phyloP scores from a whole-genome alignment of 345 rosid genomes.

The Clarkia xantiana region DNA sequence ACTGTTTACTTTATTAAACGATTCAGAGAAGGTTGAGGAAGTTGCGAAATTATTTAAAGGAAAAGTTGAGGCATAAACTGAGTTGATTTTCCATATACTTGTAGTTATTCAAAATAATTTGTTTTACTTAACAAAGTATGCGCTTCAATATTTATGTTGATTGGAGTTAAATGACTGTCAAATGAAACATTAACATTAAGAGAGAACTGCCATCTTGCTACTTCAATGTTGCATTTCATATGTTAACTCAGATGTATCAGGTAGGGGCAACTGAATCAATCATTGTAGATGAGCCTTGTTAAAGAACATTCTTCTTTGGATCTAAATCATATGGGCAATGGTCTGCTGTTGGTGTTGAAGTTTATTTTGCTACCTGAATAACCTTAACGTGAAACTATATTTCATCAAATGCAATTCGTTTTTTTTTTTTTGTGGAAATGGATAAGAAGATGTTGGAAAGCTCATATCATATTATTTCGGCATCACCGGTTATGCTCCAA shows the following conservation, averaged over 20 bases:
- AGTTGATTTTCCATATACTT: background rate
- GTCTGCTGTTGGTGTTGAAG: too few species aligned
- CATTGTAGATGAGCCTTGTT: too few species aligned
- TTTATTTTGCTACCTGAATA: too few species aligned
- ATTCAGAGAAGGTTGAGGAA: conserved; percentile 61
- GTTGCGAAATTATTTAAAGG: conserved; percentile 84
- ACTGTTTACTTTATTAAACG: conserved; percentile 55
- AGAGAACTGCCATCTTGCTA: too few species aligned
- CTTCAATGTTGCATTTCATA: too few species aligned
- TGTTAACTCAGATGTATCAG: too few species aligned
- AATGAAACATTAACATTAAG: too few species aligned
- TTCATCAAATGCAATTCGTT: conserved; percentile 42
- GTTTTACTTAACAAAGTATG: background rate
- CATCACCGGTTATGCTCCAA: conserved; percentile 47
- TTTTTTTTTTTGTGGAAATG: conserved; percentile 75
- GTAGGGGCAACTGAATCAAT: too few species aligned
- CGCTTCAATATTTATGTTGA: background rate
- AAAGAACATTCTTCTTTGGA: too few species aligned
- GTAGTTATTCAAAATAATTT: background rate
- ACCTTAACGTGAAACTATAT: too few species aligned
- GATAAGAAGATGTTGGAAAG: conserved; percentile 87
- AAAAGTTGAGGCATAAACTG: conserved; percentile 17
- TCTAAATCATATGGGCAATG: too few species aligned
- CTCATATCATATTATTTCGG: conserved; percentile 95
- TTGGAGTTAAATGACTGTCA: too few species aligned